Evolutionary conservation across 805 yeast genomes (phyloP).

Genomic region (Saturnispora sanitii): DNA sequence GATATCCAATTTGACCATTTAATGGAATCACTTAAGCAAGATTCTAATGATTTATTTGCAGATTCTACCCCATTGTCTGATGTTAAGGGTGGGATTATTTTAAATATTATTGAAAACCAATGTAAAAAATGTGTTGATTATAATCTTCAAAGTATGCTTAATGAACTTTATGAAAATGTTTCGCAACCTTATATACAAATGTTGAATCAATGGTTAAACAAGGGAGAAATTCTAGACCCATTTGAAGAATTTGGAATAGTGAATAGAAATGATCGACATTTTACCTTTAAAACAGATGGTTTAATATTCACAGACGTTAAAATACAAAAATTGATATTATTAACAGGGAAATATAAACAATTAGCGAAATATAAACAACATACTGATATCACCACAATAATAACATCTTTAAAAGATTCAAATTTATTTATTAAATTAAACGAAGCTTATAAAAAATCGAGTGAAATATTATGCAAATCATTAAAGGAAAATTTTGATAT

Average conservation of each 20-base stretch:
- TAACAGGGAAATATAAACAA: slow-evolving; percentile 79
- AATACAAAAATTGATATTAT: slow-evolving; percentile 53
- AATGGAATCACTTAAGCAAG: slow-evolving; percentile 30
- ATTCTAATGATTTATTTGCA: slow-evolving; percentile 31
- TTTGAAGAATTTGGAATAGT: slow-evolving; percentile 75
- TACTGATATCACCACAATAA: not conserved
- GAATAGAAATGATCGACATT: slow-evolving; percentile 63
- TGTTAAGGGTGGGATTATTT: slow-evolving; percentile 72
- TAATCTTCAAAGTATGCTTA: slow-evolving; percentile 41
- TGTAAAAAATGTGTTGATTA: slow-evolving; percentile 58
- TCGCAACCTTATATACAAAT: slow-evolving; percentile 54
- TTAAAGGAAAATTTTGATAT: not conserved
- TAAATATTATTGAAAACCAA: slow-evolving; percentile 51
- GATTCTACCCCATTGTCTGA: slow-evolving; percentile 42
- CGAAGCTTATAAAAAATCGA: slow-evolving; percentile 1
- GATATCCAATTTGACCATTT: slow-evolving; percentile 25
- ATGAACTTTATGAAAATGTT: slow-evolving; percentile 43
- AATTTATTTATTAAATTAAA: not conserved
- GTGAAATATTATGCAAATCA: not conserved
- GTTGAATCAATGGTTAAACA: slow-evolving; percentile 70
- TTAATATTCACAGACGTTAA: slow-evolving; percentile 40
- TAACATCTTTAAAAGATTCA: slow-evolving; percentile 6
- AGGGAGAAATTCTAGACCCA: slow-evolving; percentile 70
- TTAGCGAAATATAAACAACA: slow-evolving; percentile 26
- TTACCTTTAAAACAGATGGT: slow-evolving; percentile 64